Evolutionary conservation across 1,284 basidiomycete species (phyloP).

Genomic region (Tilletia indica): DNA sequence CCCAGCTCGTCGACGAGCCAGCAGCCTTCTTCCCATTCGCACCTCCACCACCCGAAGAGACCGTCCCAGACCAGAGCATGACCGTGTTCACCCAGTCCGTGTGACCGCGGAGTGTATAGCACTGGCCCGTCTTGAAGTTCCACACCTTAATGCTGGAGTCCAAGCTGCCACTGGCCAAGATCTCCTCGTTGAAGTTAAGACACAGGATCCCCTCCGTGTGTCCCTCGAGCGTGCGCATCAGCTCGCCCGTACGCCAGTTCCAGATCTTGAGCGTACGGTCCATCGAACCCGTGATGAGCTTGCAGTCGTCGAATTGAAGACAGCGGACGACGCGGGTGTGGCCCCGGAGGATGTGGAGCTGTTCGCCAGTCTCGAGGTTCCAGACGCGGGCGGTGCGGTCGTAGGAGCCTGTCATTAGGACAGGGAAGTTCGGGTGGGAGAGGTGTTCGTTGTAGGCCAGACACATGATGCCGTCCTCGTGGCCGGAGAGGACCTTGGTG

Average conservation of each 20-base stretch:
- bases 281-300: constrained; percentile 95
- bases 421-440: constrained; percentile 76
- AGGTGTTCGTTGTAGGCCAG: constrained; percentile 89
- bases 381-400: constrained; percentile 92
- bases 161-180: constrained; percentile 66
- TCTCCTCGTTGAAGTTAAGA: constrained; percentile 85
- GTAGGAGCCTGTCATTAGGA: constrained; percentile 96
- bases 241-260: constrained; percentile 94
- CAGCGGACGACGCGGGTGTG: constrained; percentile 88
- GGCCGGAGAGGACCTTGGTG: constrained; percentile 80
- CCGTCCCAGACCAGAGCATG: constrained; percentile 77
- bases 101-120: constrained; percentile 89
- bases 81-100: constrained; percentile 96
- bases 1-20: not conserved
- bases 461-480: constrained; percentile 96
- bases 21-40: constrained; percentile 37
- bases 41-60: not conserved
- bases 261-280: constrained; percentile 93
- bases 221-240: constrained; percentile 79
- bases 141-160: constrained; percentile 62
- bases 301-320: constrained; percentile 91
- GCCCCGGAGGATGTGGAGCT: constrained; percentile 78
- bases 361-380: constrained; percentile 89
- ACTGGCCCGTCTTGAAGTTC: constrained; percentile 89
- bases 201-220: constrained; percentile 90